A percentile compares a stretch with the other conserved stretches of the same genome.
phyloP scores from a whole-genome alignment of 495 filamentous ascomycete species.

The Diplogelasinospora grovesii region DNA sequence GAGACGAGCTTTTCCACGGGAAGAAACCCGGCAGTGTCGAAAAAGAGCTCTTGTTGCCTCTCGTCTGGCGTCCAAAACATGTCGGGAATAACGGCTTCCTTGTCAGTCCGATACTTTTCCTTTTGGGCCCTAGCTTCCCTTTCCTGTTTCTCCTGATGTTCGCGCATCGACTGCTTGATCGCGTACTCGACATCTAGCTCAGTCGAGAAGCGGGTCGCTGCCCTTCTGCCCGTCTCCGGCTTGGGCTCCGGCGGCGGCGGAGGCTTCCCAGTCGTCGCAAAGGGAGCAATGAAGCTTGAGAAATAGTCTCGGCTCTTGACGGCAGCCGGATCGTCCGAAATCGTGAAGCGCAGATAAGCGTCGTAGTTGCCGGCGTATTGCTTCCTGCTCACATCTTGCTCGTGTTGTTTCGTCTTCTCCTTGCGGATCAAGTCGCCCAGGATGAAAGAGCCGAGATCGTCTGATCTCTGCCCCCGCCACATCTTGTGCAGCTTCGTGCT shows the following conservation, averaged over 20 bases:
- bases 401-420: constrained; percentile 7
- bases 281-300: constrained; percentile 13
- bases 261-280: constrained; percentile 19
- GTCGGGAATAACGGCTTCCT: constrained; percentile 77
- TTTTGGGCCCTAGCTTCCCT: constrained; percentile 61
- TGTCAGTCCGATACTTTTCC: constrained; percentile 67
- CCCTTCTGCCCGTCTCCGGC: constrained; percentile 52
- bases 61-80: constrained; percentile 56
- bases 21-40: constrained; percentile 66
- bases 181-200: constrained; percentile 74
- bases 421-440: constrained; percentile 21
- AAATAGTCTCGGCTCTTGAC: constrained; percentile 40
- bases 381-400: constrained; percentile 24
- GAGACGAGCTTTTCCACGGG: constrained; percentile 58
- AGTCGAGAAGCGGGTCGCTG: constrained; percentile 47
- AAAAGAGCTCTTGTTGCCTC: constrained; percentile 49
- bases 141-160: constrained; percentile 67
- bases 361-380: constrained; percentile 39
- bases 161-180: constrained; percentile 68
- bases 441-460: constrained; percentile 29
- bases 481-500: constrained; percentile 31
- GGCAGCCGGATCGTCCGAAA: constrained; percentile 44
- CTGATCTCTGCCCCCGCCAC: constrained; percentile 20
- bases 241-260: constrained; percentile 46
- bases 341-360: constrained; percentile 42